Evolutionary conservation across 2,329 filamentous ascomycete species (phyloP), one percentile per base, ranked within the genome.

Genomic region (Fusarium brachygibbosum): DNA sequence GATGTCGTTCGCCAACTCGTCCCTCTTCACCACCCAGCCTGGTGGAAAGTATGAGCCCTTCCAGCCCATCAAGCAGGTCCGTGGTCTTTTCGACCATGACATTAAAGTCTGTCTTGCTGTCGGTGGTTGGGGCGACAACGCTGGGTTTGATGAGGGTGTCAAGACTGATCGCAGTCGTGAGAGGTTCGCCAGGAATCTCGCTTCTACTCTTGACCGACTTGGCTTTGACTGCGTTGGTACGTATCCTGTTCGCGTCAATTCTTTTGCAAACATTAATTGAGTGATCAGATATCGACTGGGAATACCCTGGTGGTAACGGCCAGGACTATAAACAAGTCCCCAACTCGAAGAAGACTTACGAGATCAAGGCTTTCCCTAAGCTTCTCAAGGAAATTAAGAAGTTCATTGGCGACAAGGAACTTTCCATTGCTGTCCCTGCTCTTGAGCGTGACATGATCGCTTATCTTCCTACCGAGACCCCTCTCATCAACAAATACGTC

Each of bases 381-480:
- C 81, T 93, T 8, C 82, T 93, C 7, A 76, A 82, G 19, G 87
- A 85, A 17, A 81, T 92, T 50, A 88, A 89, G 46, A 75, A 77
- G 1, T 85, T 85, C 7, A 83, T 93, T 17, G 89, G 88, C 0
- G 64, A 83, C 64, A 90, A 89, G 74, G 75, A 90, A 38, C 83
- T 93, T 1, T 91, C 90, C 0, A 87, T 91, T 38, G 90, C 90
- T 5, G 88, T 91, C 0, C 90, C 91, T 0, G 90, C 87, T 3
- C 83, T 87, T 17, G 80, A 82, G 38, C 79, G 80, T 16, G 90
- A 93, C 73, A 91, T 92, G 87, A 85, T 92, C 6, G 90, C 88
- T n/a, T 92, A 87, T 74, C 90, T 85, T 0, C 64, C 80, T 7
- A 77, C 84, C 25, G 86, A 86, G 10, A 82, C 88, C 0, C 87